A percentile compares a stretch with the other conserved stretches of the same genome.
phyloP scores from a whole-genome alignment of 1,284 basidiomycete species.

The Apiotrichum sp. region DNA sequence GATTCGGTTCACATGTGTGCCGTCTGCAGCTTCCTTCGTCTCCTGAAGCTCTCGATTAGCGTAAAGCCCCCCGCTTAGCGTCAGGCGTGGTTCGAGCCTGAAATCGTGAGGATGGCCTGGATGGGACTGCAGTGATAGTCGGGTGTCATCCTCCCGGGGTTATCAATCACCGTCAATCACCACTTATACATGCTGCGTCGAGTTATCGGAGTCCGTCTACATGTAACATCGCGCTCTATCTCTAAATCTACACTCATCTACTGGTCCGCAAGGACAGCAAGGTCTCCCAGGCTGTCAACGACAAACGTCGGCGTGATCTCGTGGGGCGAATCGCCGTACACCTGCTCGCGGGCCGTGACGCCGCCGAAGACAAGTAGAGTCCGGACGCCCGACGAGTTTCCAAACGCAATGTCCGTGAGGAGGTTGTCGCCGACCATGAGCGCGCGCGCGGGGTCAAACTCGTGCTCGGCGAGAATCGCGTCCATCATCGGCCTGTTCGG shows the following conservation, averaged over 20 bases:
- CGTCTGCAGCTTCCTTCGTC: too few relatives aligned
- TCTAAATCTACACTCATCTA: slow-evolving; percentile 4
- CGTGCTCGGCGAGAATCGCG: slow-evolving; percentile 89
- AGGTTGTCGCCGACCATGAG: slow-evolving; percentile 95
- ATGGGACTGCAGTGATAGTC: too few relatives aligned
- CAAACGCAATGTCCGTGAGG: slow-evolving; percentile 83
- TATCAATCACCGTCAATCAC: too few relatives aligned
- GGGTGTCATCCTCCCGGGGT: too few relatives aligned
- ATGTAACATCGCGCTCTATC: too few relatives aligned
- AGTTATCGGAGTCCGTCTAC: too few relatives aligned
- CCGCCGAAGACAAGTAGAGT: slow-evolving; percentile 94
- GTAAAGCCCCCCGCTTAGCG: too few relatives aligned
- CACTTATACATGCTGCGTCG: too few relatives aligned
- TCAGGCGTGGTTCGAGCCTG: too few relatives aligned
- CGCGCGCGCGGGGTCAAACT: slow-evolving; percentile 75
- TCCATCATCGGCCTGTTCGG: slow-evolving; percentile 89
- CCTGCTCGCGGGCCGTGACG: slow-evolving; percentile 63
- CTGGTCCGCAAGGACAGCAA: slow-evolving; percentile 46
- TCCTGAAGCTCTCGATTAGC: too few relatives aligned
- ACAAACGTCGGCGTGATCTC: slow-evolving; percentile 73
- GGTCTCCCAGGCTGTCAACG: slow-evolving; percentile 69
- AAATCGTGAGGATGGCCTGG: too few relatives aligned
- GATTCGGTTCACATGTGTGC: too few relatives aligned
- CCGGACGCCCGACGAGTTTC: slow-evolving; percentile 72
- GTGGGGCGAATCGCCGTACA: slow-evolving; percentile 65